These are phyloP conservation scores for Malbranchea zuffiana DNA, from an alignment of 2,329 filamentous ascomycete species.

Conservation along the genomic window DNA sequence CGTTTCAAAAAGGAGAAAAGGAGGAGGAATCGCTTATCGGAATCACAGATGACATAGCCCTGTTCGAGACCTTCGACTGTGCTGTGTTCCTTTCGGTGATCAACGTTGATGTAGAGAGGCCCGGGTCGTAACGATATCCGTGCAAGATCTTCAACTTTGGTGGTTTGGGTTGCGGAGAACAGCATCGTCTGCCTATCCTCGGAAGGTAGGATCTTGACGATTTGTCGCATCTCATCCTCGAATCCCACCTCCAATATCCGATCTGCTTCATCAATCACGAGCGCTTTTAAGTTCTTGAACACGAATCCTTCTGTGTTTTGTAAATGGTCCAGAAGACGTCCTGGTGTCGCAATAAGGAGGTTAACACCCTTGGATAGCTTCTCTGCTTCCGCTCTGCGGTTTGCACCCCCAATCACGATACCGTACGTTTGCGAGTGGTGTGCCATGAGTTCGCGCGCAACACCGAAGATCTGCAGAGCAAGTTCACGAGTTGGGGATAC, in stretches of 20 bases:
- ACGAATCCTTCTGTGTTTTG: constrained; percentile 82
- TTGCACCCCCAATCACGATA: constrained; percentile 92
- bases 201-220: constrained; percentile 84
- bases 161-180: constrained; percentile 98
- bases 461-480: constrained; percentile 90
- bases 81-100: constrained; percentile 75
- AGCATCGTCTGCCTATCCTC: constrained; percentile 88
- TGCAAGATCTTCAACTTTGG: constrained; percentile 94
- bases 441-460: constrained; percentile 84
- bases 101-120: constrained; percentile 94
- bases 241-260: constrained; percentile 95
- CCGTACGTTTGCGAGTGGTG: constrained; percentile 92
- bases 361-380: constrained; percentile 94
- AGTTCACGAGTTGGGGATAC: constrained; percentile 89
- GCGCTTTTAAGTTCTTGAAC: constrained; percentile 83
- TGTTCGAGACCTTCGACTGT: constrained; percentile 93
- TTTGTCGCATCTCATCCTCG: constrained; percentile 95
- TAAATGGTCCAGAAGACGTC: constrained; percentile 82
- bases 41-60: constrained; percentile 87
- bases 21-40: constrained; percentile 84
- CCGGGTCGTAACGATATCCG: constrained; percentile 84
- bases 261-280: constrained; percentile 95
- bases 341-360: constrained; percentile 84
- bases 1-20: constrained; percentile 91
- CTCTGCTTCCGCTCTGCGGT: constrained; percentile 78